These are phyloP conservation scores for Curvularia eragrostidis DNA, from an alignment of 2,329 filamentous ascomycete genomes.

Conservation along the genomic window DNA sequence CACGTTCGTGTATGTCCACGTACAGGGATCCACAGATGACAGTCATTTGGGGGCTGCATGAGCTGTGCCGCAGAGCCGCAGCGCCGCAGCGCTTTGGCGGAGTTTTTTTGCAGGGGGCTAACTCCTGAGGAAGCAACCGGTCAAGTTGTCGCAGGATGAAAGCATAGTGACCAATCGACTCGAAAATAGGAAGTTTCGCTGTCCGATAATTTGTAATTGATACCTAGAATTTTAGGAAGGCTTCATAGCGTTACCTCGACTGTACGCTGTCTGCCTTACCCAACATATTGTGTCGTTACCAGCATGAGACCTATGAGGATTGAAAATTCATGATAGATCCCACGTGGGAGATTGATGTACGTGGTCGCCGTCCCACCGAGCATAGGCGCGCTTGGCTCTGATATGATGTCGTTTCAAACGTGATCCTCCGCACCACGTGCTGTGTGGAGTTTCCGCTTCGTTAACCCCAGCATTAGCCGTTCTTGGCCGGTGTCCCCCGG, in stretches of 20 bases:
- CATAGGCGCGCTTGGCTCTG: background rate
- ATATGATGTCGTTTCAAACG: background rate
- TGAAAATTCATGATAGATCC: background rate
- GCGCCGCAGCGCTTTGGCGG: background rate
- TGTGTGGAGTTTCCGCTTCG: background rate
- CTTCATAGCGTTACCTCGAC: background rate
- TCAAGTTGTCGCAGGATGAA: background rate
- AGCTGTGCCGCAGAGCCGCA: background rate
- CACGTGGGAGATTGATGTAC: background rate
- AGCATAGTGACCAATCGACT: background rate
- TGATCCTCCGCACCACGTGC: background rate
- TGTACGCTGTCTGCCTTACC: background rate
- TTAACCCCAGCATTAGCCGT: background rate
- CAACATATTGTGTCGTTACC: background rate
- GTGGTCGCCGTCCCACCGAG: background rate
- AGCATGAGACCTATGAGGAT: background rate
- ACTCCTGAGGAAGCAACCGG: background rate
- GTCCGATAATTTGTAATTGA: background rate
- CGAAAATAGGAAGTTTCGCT: background rate
- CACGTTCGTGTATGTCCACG: background rate
- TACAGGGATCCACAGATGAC: background rate
- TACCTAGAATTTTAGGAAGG: background rate
- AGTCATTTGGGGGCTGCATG: background rate
- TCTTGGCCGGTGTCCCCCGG: background rate
- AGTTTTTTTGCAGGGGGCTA: background rate